Percentiles rank a stretch among this genome's conserved stretches.
These are phyloP conservation scores for Penicillium sp. DNA, from an alignment of 2,329 filamentous ascomycete species.

Conservation along the genomic window DNA sequence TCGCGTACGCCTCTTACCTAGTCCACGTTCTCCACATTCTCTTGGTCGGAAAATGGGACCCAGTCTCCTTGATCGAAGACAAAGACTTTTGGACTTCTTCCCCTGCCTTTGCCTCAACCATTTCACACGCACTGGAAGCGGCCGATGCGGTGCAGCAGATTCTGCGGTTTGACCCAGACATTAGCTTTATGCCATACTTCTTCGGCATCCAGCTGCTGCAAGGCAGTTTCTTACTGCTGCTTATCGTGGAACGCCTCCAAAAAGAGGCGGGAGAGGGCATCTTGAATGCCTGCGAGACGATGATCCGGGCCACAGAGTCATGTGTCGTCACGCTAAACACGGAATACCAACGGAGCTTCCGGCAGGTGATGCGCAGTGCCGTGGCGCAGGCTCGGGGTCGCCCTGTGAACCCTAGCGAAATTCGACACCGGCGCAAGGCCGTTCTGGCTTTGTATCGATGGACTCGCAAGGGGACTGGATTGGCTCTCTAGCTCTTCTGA, in stretches of 20 bases:
- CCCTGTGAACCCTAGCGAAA: constrained; percentile 79
- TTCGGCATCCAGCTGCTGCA: constrained; percentile 92
- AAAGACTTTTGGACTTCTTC: constrained; percentile 93
- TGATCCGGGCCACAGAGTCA: constrained; percentile 86
- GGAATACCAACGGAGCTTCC: constrained; percentile 94
- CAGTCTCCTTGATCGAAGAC: constrained; percentile 87
- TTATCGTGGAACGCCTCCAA: constrained; percentile 87
- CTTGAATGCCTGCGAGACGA: constrained; percentile 85
- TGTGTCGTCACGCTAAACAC: constrained; percentile 90
- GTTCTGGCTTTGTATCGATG: constrained; percentile 83
- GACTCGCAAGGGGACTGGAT: constrained; percentile 84
- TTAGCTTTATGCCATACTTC: constrained; percentile 97
- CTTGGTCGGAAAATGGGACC: constrained; percentile 93
- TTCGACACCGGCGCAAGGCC: constrained; percentile 78
- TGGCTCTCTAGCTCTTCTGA: constrained; percentile 52
- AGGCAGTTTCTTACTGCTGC: constrained; percentile 78
- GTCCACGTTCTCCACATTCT: constrained; percentile 92
- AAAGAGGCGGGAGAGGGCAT: constrained; percentile 82
- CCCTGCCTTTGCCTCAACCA: constrained; percentile 80
- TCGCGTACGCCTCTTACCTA: constrained; percentile 85
- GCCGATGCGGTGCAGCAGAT: constrained; percentile 85
- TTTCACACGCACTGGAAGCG: constrained; percentile 81
- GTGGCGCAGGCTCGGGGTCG: constrained; percentile 82
- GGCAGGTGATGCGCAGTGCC: constrained; percentile 90
- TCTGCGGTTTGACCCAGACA: constrained; percentile 82